A percentile compares a stretch with the other conserved stretches of the same genome.
Conservation (phyloP, 768 basidiomycete genomes). For the Coprinopsis cinerea region DNA sequence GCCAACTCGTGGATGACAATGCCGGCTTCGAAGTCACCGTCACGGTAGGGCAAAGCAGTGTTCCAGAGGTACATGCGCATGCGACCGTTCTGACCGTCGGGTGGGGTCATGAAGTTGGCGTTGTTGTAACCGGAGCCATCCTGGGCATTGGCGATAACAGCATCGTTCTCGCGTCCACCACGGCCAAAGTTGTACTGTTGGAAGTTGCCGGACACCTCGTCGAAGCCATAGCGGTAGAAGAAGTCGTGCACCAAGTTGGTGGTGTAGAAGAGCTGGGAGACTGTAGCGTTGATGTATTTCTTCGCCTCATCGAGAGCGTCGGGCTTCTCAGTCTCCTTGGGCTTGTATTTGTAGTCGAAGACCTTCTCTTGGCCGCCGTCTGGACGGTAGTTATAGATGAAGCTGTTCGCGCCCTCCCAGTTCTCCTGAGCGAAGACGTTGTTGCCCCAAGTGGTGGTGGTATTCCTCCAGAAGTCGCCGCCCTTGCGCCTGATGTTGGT, state of each 20-base stretch:
- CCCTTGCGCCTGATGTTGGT: constrained; percentile 18
- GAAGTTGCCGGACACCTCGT: constrained; percentile 91
- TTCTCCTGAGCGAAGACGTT: constrained; percentile 96
- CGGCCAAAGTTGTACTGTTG: constrained; percentile 95
- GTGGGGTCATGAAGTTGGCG: constrained; percentile 86
- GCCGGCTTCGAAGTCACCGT: constrained; percentile 94
- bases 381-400: constrained; percentile 75
- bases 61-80: constrained; percentile 99
- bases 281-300: constrained; percentile 79
- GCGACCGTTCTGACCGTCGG: constrained; percentile 80
- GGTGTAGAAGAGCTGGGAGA: constrained; percentile 89
- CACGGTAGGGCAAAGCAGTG: constrained; percentile 82
- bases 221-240: constrained; percentile 89
- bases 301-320: constrained; percentile 69
- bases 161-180: constrained; percentile 83
- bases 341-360: constrained; percentile 75
- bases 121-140: constrained; percentile 93
- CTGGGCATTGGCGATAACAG: constrained; percentile 91
- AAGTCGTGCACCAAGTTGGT: constrained; percentile 77
- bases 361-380: constrained; percentile 45
- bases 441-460: constrained; percentile 82
- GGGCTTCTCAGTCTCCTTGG: constrained; percentile 45
- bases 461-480: constrained; percentile 48
- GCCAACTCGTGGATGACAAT: constrained; percentile 90
- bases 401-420: constrained; percentile 68